These are phyloP conservation scores for Melaleuca quinquenervia DNA, from an alignment of 345 rosid genomes.

Conservation along the genomic window DNA sequence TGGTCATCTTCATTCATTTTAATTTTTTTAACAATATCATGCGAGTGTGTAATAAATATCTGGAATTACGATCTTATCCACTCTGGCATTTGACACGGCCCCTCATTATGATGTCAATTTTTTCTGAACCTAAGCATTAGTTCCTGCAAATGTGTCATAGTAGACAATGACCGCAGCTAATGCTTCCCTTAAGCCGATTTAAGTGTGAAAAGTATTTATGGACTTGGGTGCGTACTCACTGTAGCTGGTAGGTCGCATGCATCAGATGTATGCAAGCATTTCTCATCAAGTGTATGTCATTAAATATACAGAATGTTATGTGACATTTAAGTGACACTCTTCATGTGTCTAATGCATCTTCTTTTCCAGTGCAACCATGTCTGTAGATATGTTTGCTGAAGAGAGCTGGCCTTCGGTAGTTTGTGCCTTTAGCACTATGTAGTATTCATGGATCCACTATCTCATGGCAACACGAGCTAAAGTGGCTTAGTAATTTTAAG, in stretches of 20 bases:
- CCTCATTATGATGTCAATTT: neutral
- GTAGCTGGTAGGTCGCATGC: neutral
- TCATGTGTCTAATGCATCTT: neutral
- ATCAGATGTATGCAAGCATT: neutral
- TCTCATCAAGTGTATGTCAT: neutral
- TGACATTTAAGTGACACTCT: neutral
- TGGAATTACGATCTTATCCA: neutral
- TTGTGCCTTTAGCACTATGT: neutral
- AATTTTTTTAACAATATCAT: neutral
- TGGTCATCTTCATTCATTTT: no score
- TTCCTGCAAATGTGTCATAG: neutral
- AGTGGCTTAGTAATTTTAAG: neutral
- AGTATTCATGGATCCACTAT: neutral
- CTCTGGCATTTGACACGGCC: neutral
- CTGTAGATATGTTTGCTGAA: neutral
- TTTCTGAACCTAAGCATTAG: neutral
- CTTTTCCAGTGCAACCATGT: neutral
- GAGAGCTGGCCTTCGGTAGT: neutral
- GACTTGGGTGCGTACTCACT: neutral
- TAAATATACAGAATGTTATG: neutral
- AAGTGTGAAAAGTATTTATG: neutral
- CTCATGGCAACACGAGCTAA: neutral
- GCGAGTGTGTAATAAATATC: neutral
- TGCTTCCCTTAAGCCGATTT: neutral
- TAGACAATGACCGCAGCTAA: neutral